phyloP scores from a whole-genome alignment of 164 flowering plant genomes.

The Pachysandra terminalis region DNA sequence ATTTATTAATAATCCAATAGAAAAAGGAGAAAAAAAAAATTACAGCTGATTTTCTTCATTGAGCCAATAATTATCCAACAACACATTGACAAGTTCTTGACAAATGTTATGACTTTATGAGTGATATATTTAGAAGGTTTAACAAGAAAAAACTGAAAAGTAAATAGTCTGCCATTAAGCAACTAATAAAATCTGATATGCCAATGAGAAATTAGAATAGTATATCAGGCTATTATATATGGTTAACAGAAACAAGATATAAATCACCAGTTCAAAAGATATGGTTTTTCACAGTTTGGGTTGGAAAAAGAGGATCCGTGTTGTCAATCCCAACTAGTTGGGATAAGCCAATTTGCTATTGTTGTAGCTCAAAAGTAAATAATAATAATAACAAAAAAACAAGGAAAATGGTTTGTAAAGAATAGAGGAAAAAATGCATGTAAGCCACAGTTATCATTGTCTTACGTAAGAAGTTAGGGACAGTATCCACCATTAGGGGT shows the following conservation, averaged over 20 bases:
- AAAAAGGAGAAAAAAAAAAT: no score
- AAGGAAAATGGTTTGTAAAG: background rate
- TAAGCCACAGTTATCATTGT: background rate
- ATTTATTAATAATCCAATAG: no score
- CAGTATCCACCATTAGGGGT: no score
- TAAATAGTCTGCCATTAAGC: background rate
- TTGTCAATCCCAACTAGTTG: no score
- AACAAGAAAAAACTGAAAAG: no score
- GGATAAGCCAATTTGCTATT: no score
- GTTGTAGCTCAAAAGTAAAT: background rate
- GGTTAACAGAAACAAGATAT: background rate
- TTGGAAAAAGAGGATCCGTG: no score
- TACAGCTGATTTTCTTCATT: no score
- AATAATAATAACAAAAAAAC: no score
- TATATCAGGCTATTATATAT: background rate
- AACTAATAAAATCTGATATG: background rate
- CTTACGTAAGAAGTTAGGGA: background rate
- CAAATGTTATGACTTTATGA: background rate
- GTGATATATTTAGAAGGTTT: background rate
- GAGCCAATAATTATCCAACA: no score
- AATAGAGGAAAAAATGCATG: background rate
- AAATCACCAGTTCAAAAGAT: background rate
- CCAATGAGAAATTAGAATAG: background rate
- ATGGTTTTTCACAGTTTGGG: no score
- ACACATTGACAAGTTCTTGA: background rate